Conservation (phyloP, 2,329 filamentous ascomycete genomes). For the Pestalotiopsis sp. region DNA sequence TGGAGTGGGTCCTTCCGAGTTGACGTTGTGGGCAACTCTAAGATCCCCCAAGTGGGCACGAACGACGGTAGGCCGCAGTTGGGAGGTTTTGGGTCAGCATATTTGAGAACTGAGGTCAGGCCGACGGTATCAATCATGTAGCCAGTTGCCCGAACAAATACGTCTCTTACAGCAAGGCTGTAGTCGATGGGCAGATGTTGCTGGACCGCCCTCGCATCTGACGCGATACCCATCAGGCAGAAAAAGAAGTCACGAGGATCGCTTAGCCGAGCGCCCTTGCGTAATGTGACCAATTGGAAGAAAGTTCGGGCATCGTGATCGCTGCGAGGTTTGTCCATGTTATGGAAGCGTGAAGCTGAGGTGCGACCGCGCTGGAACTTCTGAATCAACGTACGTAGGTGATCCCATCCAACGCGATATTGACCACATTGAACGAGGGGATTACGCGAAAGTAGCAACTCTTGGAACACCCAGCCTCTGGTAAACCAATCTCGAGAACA, state of each 20-base stretch:
- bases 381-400: background rate
- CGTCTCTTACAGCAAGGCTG: background rate
- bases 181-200: background rate
- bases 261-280: background rate
- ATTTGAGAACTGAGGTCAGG: background rate
- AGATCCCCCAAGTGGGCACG: background rate
- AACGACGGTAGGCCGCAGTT: background rate
- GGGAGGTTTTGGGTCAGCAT: background rate
- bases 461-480: background rate
- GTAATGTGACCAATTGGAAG: background rate
- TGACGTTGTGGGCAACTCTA: background rate
- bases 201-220: background rate
- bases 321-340: background rate
- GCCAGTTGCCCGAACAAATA: background rate
- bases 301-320: background rate
- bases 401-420: background rate
- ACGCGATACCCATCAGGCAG: background rate
- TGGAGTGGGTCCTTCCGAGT: background rate
- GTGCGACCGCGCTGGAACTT: background rate
- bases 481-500: background rate
- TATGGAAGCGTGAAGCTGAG: background rate
- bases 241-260: background rate
- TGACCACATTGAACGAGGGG: slow-evolving; percentile 5
- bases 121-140: background rate
- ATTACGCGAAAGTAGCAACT: background rate